These are phyloP conservation scores for Poa annua DNA, from an alignment of 176 grass and related monocot genomes.

Conservation along the genomic window DNA sequence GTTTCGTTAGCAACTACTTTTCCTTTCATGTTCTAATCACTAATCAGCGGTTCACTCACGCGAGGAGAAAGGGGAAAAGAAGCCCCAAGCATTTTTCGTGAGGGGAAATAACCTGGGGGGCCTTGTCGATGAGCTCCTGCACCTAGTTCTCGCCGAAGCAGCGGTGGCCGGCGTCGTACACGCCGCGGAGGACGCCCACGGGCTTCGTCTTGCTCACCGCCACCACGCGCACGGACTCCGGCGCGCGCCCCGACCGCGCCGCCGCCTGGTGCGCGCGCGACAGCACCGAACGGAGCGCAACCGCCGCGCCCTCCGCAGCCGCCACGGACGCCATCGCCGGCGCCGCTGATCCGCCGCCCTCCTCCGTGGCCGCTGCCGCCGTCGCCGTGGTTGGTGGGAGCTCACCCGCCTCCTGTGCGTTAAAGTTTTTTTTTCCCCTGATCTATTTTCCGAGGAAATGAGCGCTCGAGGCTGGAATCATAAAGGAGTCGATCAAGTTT, in stretches of 20 bases:
- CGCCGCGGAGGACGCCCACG: constrained; percentile 47
- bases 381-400: constrained; percentile 28
- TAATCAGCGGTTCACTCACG: neutral
- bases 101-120: constrained; percentile 55
- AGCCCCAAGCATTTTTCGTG: neutral
- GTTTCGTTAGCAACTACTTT: neutral
- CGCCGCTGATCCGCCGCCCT: constrained; percentile 16
- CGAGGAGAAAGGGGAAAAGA: neutral
- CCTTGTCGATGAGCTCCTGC: constrained; percentile 94
- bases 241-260: constrained; percentile 57
- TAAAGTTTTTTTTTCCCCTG: no score
- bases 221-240: constrained; percentile 64
- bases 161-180: constrained; percentile 85
- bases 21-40: neutral
- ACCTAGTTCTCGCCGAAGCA: constrained; percentile 97
- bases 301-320: constrained; percentile 53
- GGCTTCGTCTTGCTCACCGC: constrained; percentile 94
- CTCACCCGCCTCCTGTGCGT: neutral
- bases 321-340: constrained; percentile 53
- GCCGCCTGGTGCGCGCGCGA: constrained; percentile 74
- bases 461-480: neutral
- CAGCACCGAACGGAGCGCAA: constrained; percentile 70
- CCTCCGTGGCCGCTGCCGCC: constrained; percentile 28
- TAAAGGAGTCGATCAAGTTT: neutral
- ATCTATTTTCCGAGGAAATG: neutral